These are phyloP conservation scores for Fallopia convolvulus DNA, from an alignment of 148 eudicot genomes.

Conservation along the genomic window DNA sequence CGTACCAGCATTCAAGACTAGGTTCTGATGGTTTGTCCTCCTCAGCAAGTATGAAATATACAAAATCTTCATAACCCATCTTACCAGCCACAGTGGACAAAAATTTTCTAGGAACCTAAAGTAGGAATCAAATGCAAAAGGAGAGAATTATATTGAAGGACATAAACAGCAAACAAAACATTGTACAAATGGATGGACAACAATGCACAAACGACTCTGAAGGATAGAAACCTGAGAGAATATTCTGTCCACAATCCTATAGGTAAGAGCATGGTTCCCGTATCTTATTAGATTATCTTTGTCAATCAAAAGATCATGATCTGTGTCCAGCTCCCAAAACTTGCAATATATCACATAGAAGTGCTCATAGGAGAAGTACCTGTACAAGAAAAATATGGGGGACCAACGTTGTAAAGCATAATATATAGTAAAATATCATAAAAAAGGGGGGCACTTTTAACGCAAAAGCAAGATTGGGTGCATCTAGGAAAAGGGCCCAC, in stretches of 20 bases:
- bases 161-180: background rate
- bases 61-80: slow-evolving; percentile 99
- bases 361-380: slow-evolving; percentile 97
- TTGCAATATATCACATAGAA: slow-evolving; percentile 95
- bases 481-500: background rate
- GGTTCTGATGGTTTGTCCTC: slow-evolving; percentile 97
- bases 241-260: slow-evolving; percentile 87
- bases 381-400: slow-evolving; percentile 13
- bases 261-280: slow-evolving; percentile 94
- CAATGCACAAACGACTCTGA: background rate
- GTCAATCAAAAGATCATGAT: slow-evolving; percentile 88
- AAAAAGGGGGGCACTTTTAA: background rate
- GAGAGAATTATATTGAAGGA: background rate
- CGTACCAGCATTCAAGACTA: slow-evolving; percentile 92
- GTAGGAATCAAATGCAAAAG: slow-evolving; percentile 2
- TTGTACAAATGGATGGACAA: background rate
- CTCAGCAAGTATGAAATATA: slow-evolving; percentile 88
- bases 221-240: slow-evolving; percentile 72
- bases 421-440: background rate
- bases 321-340: slow-evolving; percentile 95
- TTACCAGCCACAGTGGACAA: slow-evolving; percentile 80
- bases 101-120: slow-evolving; percentile 79
- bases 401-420: background rate
- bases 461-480: background rate
- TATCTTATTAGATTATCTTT: slow-evolving; percentile 93